Evolutionary conservation across 306 rosid species (phyloP).

Genomic region (Trifolium pratense): DNA sequence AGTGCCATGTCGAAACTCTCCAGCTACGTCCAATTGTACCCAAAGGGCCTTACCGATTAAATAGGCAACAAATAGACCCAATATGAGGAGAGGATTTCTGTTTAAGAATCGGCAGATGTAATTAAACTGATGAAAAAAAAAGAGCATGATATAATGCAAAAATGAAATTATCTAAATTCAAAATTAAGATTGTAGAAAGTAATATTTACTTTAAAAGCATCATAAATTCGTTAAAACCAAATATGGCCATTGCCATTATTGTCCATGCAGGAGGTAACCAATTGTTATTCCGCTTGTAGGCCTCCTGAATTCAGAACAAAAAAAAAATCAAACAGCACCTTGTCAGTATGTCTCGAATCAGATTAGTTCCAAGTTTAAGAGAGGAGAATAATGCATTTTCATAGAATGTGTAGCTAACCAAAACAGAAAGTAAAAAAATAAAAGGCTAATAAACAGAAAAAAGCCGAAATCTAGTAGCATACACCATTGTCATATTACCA

Average conservation of each 20-base stretch:
- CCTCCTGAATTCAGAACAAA: conserved; percentile 68
- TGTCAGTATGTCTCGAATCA: conserved; percentile 21
- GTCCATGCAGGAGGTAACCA: conserved; percentile 98
- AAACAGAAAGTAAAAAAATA: neutral
- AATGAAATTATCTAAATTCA: neutral
- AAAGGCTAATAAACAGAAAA: neutral
- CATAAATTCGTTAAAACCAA: conserved; percentile 89
- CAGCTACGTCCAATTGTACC: conserved; percentile 76
- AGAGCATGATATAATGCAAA: conserved; percentile 9
- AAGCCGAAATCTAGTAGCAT: conserved; percentile 15
- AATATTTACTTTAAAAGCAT: conserved; percentile 68
- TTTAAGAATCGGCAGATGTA: conserved; percentile 43
- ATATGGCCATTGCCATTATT: conserved; percentile 69
- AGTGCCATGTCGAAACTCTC: conserved; percentile 68
- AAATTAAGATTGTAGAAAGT: conserved; percentile 21
- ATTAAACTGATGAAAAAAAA: conserved; percentile 19
- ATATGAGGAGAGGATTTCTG: conserved; percentile 84
- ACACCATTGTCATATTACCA: conserved; percentile 13
- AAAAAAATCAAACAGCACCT: neutral
- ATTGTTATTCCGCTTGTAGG: conserved; percentile 73
- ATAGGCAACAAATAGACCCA: conserved; percentile 65
- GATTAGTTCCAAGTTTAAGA: conserved; percentile 15
- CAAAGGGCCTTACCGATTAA: conserved; percentile 75
- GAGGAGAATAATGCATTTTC: conserved; percentile 15
- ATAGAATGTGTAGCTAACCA: neutral